Conservation (phyloP, 768 basidiomycete species). For the Termitomyces sp. region DNA sequence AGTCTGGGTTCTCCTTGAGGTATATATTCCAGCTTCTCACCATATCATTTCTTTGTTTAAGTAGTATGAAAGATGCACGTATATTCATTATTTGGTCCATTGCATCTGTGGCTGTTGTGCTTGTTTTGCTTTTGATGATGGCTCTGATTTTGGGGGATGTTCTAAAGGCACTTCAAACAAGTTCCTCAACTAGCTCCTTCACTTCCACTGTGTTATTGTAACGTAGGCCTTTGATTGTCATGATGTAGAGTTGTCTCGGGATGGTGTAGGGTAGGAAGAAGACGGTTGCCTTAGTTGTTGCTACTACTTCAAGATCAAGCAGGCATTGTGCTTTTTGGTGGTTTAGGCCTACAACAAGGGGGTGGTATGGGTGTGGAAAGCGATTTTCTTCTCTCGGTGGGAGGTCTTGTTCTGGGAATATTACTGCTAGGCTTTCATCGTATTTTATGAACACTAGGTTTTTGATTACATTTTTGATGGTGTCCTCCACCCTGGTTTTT, state of each 20-base stretch:
- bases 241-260: background rate
- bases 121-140: background rate
- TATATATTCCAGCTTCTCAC: background rate
- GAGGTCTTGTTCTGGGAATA: background rate
- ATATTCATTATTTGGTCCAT: background rate
- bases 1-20: background rate
- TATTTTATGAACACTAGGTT: background rate
- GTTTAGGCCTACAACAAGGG: background rate
- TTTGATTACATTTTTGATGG: background rate
- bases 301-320: background rate
- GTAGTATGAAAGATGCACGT: too few species aligned
- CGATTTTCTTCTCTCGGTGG: background rate
- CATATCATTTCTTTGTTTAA: rapidly evolving
- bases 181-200: rapidly evolving
- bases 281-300: background rate
- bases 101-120: rapidly evolving
- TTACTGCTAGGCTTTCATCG: background rate
- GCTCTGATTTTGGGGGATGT: background rate
- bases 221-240: background rate
- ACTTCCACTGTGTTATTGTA: background rate
- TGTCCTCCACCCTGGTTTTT: background rate
- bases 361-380: background rate
- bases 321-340: background rate
- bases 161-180: rapidly evolving
- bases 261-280: background rate